These are phyloP conservation scores for Asclepias syriaca DNA, from an alignment of 257 asterid genomes.

Conservation along the genomic window DNA sequence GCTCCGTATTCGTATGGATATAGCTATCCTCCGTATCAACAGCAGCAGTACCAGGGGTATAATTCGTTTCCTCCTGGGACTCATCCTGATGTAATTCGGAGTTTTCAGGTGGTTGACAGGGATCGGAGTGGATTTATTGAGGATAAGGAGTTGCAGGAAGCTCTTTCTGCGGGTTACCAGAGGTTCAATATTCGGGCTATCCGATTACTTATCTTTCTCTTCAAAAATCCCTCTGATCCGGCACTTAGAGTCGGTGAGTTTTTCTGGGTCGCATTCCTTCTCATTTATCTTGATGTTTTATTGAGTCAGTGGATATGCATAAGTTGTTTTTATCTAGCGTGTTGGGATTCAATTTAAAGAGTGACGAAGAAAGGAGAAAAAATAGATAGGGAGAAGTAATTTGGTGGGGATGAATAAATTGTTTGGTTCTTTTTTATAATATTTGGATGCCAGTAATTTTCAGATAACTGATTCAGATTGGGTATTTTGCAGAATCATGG, in stretches of 20 bases:
- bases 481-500: neutral
- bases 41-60: constrained; percentile 26
- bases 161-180: constrained; percentile 54
- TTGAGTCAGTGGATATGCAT: neutral
- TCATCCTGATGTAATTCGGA: constrained; percentile 66
- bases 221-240: constrained; percentile 44
- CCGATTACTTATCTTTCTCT: constrained; percentile 70
- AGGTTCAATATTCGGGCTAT: constrained; percentile 56
- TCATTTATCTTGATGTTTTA: neutral
- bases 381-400: neutral
- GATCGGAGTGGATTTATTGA: constrained; percentile 73
- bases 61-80: constrained; percentile 65
- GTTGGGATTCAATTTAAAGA: neutral
- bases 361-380: neutral
- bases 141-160: constrained; percentile 64
- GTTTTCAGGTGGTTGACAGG: constrained; percentile 79
- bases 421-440: neutral
- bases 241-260: constrained; percentile 50
- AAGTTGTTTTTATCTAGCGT: neutral
- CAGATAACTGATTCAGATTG: neutral
- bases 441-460: neutral
- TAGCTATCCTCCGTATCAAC: constrained; percentile 25
- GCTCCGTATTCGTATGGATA: constrained; percentile 17
- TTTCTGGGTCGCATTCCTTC: neutral
- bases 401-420: neutral